Evolutionary conservation across 75 land plant species (phyloP).

Genomic region (Pinus taeda): DNA sequence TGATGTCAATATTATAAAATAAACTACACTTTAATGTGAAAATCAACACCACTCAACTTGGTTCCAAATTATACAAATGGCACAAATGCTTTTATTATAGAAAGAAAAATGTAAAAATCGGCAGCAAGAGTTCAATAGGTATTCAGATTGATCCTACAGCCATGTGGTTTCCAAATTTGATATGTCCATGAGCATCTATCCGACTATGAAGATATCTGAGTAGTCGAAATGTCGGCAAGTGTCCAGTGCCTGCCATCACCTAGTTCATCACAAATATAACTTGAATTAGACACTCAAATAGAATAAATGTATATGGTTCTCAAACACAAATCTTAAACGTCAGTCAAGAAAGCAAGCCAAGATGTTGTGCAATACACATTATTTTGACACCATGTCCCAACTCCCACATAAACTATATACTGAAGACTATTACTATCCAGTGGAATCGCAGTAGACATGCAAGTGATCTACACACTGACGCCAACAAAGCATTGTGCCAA

Average conservation of each 20-base stretch:
- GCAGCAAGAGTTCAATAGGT: background rate
- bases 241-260: slow-evolving; percentile 99
- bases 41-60: too few relatives aligned
- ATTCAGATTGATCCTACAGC: slow-evolving; percentile 54
- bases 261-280: slow-evolving; percentile 8
- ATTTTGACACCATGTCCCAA: background rate
- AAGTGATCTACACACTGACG: background rate
- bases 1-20: background rate
- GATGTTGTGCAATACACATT: background rate
- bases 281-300: slow-evolving; percentile 8
- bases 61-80: background rate
- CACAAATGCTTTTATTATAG: background rate
- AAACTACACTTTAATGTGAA: background rate
- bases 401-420: background rate
- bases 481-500: background rate
- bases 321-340: background rate
- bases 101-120: background rate
- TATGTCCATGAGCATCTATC: slow-evolving; percentile 78
- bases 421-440: background rate
- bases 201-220: slow-evolving; percentile 75
- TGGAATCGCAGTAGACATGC: background rate
- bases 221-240: slow-evolving; percentile 77
- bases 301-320: background rate
- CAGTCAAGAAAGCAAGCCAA: background rate
- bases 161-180: slow-evolving; percentile 92